Conservation (phyloP, 2,329 filamentous ascomycete species). For the Metarhizium humberi region DNA sequence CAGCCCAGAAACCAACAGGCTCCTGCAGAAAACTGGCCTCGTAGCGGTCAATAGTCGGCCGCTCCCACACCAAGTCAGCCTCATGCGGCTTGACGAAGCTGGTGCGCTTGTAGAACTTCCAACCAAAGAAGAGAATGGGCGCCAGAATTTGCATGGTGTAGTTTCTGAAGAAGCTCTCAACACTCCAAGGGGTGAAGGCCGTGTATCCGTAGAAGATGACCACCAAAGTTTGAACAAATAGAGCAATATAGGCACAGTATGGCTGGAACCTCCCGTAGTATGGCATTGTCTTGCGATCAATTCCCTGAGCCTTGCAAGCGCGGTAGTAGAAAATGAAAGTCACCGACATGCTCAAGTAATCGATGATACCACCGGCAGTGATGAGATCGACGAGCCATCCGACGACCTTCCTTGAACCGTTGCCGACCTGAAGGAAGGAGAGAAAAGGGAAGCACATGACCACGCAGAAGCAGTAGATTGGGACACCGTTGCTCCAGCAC, state of each 20-base stretch:
- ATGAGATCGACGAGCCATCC: slow-evolving; percentile 47
- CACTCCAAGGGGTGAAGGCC: slow-evolving; percentile 38
- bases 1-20: slow-evolving; percentile 45
- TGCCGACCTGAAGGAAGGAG: slow-evolving; percentile 42
- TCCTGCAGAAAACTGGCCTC: slow-evolving; percentile 39
- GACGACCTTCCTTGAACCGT: slow-evolving; percentile 38
- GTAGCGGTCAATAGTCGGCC: slow-evolving; percentile 49
- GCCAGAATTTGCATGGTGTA: slow-evolving; percentile 49
- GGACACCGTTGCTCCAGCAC: slow-evolving; percentile 51
- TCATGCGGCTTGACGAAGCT: slow-evolving; percentile 42
- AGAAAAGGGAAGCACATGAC: slow-evolving; percentile 45
- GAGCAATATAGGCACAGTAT: slow-evolving; percentile 40
- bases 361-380: slow-evolving; percentile 50
- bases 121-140: slow-evolving; percentile 44
- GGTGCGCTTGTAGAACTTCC: slow-evolving; percentile 56
- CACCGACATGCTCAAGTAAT: slow-evolving; percentile 46
- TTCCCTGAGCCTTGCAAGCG: slow-evolving; percentile 42
- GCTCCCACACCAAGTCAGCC: slow-evolving; percentile 51
- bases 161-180: slow-evolving; percentile 39
- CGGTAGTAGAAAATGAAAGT: slow-evolving; percentile 39
- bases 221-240: slow-evolving; percentile 31
- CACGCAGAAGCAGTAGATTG: slow-evolving; percentile 46
- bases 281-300: slow-evolving; percentile 43
- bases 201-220: slow-evolving; percentile 47
- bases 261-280: slow-evolving; percentile 52